Percentiles rank a stretch among this genome's conserved stretches.
Evolutionary conservation across 2,329 filamentous ascomycete species (phyloP).

Genomic region (Exophiala calicioides): DNA sequence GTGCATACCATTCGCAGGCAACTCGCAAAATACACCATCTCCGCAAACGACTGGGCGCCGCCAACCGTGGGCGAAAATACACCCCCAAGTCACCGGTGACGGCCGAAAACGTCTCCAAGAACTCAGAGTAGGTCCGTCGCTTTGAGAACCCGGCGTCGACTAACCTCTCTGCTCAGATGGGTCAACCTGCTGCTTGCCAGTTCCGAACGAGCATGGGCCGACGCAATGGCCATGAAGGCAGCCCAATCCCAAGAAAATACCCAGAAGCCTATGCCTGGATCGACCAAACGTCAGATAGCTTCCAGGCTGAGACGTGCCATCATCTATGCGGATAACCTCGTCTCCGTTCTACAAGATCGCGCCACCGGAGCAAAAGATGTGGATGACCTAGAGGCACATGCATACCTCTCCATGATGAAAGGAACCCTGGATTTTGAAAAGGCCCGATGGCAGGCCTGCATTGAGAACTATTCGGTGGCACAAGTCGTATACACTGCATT

Average conservation of each 20-base stretch:
- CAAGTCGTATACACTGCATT: conserved; percentile 82
- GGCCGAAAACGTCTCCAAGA: conserved; percentile 70
- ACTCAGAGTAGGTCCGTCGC: conserved; percentile 65
- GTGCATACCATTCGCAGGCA: conserved; percentile 77
- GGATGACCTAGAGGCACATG: conserved; percentile 81
- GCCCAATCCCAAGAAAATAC: conserved; percentile 73
- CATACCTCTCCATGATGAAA: conserved; percentile 74
- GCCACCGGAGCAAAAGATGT: conserved; percentile 63
- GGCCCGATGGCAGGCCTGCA: conserved; percentile 77
- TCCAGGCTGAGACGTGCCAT: conserved; percentile 82
- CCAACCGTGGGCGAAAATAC: conserved; percentile 86
- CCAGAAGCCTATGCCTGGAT: conserved; percentile 72
- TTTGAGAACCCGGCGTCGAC: conserved; percentile 20
- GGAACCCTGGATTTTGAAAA: conserved; percentile 85
- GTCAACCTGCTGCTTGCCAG: conserved; percentile 78
- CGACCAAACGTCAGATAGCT: conserved; percentile 82
- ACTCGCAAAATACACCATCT: conserved; percentile 78
- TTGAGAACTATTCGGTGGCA: conserved; percentile 73
- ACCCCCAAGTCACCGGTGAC: conserved; percentile 69
- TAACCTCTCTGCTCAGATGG: conserved; percentile 55
- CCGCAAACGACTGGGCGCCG: conserved; percentile 80
- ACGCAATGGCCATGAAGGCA: conserved; percentile 93
- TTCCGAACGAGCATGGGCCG: conserved; percentile 89
- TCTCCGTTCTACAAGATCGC: conserved; percentile 64
- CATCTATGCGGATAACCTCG: conserved; percentile 67